phyloP scores from a whole-genome alignment of 768 basidiomycete genomes.

The Podaxis rugospora region DNA sequence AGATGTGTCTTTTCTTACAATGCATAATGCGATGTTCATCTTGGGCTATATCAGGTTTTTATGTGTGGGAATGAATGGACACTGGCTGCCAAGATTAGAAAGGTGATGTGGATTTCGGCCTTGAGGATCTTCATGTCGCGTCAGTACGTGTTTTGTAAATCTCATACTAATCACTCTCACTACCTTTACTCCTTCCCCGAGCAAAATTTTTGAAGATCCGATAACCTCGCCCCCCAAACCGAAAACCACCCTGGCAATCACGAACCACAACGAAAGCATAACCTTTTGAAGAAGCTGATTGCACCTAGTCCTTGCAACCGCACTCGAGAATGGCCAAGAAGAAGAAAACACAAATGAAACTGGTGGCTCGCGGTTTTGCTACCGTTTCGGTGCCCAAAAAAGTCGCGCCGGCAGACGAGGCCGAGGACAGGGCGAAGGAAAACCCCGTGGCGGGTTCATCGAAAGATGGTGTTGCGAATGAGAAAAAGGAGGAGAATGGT shows the following conservation, averaged over 20 bases:
- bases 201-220: background rate
- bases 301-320: background rate
- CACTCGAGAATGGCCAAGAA: constrained; percentile 64
- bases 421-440: constrained; percentile 11
- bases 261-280: background rate
- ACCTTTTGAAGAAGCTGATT: background rate
- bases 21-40: background rate
- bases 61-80: background rate
- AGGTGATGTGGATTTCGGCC: background rate
- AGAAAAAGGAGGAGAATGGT: background rate
- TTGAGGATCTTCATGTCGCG: background rate
- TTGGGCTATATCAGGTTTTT: background rate
- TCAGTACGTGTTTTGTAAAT: background rate
- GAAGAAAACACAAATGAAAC: constrained; percentile 79
- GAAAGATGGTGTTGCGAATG: constrained; percentile 16
- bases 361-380: constrained; percentile 71
- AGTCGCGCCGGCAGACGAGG: constrained; percentile 27
- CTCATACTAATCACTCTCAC: background rate
- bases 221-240: background rate
- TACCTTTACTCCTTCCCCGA: background rate
- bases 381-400: constrained; percentile 86
- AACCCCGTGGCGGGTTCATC: constrained; percentile 16
- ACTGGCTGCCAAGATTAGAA: background rate
- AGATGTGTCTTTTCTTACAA: background rate
- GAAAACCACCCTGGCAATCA: background rate